Evolutionary conservation across 306 rosid species (phyloP).

Genomic region (Prunus salicina): DNA sequence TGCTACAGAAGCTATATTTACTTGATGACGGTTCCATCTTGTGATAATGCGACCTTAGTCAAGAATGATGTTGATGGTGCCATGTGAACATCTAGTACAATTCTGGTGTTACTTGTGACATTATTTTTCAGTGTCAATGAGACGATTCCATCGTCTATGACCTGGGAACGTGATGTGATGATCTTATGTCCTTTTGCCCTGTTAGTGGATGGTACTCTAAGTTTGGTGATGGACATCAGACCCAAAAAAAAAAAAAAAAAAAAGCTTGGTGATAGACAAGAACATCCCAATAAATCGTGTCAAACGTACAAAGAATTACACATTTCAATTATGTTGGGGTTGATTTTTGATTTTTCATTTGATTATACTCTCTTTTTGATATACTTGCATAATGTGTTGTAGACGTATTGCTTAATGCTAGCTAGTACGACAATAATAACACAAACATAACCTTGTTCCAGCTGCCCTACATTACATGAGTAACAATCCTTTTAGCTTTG

Average conservation of each 20-base stretch:
- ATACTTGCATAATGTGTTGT: background rate
- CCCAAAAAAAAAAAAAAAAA: too few species aligned
- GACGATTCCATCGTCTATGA: background rate
- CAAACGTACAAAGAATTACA: background rate
- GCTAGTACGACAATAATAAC: background rate
- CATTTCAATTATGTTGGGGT: background rate
- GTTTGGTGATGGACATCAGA: too few species aligned
- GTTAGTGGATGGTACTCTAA: background rate
- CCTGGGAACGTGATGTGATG: slow-evolving; percentile 20
- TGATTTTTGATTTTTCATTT: too few species aligned
- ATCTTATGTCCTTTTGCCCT: slow-evolving; percentile 1
- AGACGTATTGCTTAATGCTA: background rate
- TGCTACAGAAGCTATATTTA: background rate
- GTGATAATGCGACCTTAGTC: slow-evolving; percentile 10
- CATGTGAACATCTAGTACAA: slow-evolving; percentile 35
- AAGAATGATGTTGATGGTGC: slow-evolving; percentile 30
- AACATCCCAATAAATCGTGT: background rate
- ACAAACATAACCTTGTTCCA: background rate
- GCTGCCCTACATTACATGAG: background rate
- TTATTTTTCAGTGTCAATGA: slow-evolving; percentile 25
- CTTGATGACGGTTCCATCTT: slow-evolving; percentile 5
- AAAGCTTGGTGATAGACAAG: background rate
- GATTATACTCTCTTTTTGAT: too few species aligned
- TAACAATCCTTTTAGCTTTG: background rate
- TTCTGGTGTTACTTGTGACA: slow-evolving; percentile 19